Conservation (phyloP, 2,329 filamentous ascomycete genomes). For the Alternaria incomplexa region DNA sequence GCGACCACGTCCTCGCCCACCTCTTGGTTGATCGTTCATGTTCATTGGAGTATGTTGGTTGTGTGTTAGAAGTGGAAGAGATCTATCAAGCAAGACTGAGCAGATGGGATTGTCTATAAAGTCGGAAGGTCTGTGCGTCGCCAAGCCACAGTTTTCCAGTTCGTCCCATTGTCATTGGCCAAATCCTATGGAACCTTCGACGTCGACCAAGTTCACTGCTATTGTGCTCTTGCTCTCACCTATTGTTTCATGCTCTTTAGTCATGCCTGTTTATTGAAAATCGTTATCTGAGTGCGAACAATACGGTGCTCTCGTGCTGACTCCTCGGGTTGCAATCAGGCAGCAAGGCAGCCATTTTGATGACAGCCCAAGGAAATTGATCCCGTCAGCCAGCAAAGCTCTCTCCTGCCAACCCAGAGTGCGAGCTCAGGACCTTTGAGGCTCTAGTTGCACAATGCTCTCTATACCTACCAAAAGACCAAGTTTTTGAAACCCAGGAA, state of each 20-base stretch:
- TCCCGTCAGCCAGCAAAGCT: background rate
- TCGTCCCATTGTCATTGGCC: slow-evolving; percentile 5
- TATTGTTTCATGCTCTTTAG: background rate
- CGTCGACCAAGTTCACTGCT: background rate
- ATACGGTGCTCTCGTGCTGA: background rate
- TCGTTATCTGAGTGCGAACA: background rate
- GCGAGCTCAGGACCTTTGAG: background rate
- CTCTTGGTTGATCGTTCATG: slow-evolving; percentile 14
- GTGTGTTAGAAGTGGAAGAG: background rate
- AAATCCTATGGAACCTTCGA: background rate
- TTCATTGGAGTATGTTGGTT: slow-evolving; percentile 2
- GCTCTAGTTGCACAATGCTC: background rate
- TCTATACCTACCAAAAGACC: too few species aligned
- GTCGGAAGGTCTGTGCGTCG: slow-evolving; percentile 13
- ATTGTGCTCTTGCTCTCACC: background rate
- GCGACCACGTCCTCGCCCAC: slow-evolving; percentile 28
- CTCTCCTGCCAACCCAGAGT: background rate
- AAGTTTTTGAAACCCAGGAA: background rate
- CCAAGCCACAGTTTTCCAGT: slow-evolving; percentile 13
- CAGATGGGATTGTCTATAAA: slow-evolving; percentile 3
- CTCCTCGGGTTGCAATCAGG: slow-evolving; percentile 12
- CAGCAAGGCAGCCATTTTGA: background rate
- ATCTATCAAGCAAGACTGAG: slow-evolving; percentile 1
- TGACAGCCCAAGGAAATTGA: background rate
- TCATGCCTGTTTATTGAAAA: background rate